Base-by-base conservation (phyloP, 169 alveolate species). In the Plasmodium fragile region DNA sequence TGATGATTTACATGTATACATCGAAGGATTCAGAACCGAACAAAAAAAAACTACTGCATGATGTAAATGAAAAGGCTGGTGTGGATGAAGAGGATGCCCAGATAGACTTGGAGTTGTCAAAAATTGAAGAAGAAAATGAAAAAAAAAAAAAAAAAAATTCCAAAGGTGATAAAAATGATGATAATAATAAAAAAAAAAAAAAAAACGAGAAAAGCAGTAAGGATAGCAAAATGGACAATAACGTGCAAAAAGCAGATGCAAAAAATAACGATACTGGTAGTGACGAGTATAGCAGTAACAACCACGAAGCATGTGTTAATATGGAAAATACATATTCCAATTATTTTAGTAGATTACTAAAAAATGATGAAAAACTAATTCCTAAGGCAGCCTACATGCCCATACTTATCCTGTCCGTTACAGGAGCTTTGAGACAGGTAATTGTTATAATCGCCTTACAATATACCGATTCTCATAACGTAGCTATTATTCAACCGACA, bases 351-450 rank as follows among this genome's bases (percentile, higher is more conserved):
- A 49, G 25, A 75, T 28, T 87, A 18, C 30, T 32, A 53, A 53
- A 55, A 8, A 87, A 52, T 53, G 87, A 77, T 52, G 93, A 87
- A 77, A 87, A 87, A 32, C 36, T 73, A 77, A 87, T 87, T 55
- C 93, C 93, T 2, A 87, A 78, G 34, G 16, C 18, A 49, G 93
- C 93, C 8, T 52, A 75, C 80, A 87, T 87, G 13, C 93, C 93
- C 25, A 75, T 87, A 1, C 39, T 87, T 53, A 87, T 87, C 78
- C 45, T 75, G 13, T 94, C 95, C 13, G 59, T 92, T 4, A 69
- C 95, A 43, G 96, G 96, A 16, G 96, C 96, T 13, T 39, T 94
- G 36, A 87, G 96, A 70, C 96, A 94, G 59, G 73, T 91, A 28
- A 87, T 94, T 43, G 85, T 94, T 3, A 95, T 92, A 8, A 30